Evolutionary conservation across 371 early-diverging fungal genomes (phyloP).

Genomic region (Lichtheimia hyalospora): DNA sequence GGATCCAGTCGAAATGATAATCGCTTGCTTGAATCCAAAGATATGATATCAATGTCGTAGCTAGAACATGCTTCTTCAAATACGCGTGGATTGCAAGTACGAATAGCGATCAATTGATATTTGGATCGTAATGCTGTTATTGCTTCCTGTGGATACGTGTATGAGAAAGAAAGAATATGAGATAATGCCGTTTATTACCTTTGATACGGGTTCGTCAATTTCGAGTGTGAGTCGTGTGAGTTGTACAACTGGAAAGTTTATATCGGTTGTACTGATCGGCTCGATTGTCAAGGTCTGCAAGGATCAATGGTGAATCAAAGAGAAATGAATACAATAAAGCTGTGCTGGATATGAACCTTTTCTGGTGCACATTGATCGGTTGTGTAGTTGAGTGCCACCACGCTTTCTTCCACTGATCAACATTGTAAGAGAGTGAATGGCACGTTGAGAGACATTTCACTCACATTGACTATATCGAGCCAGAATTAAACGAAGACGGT

Average conservation of each 20-base stretch:
- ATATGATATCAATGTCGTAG: slow-evolving; percentile 82
- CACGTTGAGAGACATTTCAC: background rate
- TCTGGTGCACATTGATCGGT: background rate
- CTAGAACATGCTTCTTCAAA: slow-evolving; percentile 72
- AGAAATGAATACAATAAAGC: background rate
- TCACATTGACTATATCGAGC: slow-evolving; percentile 31
- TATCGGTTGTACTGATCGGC: slow-evolving; percentile 5
- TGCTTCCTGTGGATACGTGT: slow-evolving; percentile 10
- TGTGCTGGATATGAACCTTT: background rate
- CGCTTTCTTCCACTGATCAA: slow-evolving; percentile 11
- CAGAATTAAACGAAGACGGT: slow-evolving; percentile 28
- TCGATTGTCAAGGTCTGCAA: slow-evolving; percentile 4
- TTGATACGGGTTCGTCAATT: slow-evolving; percentile 12
- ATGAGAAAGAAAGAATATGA: too few species aligned
- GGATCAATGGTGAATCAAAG: background rate
- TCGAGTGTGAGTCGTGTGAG: slow-evolving; percentile 31
- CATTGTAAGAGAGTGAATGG: background rate
- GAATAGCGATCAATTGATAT: slow-evolving; percentile 78
- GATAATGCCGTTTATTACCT: slow-evolving; percentile 4
- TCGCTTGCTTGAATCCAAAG: slow-evolving; percentile 67
- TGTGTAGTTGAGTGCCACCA: slow-evolving; percentile 12
- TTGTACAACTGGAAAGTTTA: slow-evolving; percentile 21
- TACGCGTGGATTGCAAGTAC: slow-evolving; percentile 69
- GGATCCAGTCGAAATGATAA: slow-evolving; percentile 78
- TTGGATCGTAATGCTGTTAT: slow-evolving; percentile 12